Evolutionary conservation across 2,329 filamentous ascomycete genomes (phyloP).

Genomic region (Zymoseptoria ardabiliae): DNA sequence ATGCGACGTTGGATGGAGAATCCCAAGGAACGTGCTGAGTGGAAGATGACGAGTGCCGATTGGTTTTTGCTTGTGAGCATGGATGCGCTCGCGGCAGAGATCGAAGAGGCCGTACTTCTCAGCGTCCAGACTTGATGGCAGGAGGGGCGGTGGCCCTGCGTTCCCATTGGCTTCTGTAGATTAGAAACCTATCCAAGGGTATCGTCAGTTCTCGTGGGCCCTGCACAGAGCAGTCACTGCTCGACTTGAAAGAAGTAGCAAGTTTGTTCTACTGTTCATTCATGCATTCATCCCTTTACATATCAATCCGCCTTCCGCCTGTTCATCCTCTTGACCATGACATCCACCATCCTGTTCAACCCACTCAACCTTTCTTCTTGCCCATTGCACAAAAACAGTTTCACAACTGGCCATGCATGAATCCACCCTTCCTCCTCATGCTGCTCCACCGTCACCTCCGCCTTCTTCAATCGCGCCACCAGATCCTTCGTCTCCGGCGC

Average conservation of each 20-base stretch:
- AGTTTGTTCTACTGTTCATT: neutral
- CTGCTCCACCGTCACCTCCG: conserved; percentile 48
- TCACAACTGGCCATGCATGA: conserved; percentile 76
- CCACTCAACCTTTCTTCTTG: conserved; percentile 42
- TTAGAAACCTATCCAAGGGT: neutral
- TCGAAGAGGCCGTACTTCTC: neutral
- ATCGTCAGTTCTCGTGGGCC: neutral
- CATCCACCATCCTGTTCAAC: conserved; percentile 37
- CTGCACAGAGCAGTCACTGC: too few species aligned
- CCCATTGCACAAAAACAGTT: conserved; percentile 47
- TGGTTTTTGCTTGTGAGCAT: neutral
- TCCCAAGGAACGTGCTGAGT: neutral
- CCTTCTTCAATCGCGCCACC: conserved; percentile 48
- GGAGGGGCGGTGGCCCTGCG: neutral
- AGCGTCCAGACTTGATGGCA: neutral
- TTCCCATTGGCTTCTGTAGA: neutral
- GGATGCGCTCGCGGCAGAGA: conserved; percentile 3
- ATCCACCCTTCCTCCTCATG: conserved; percentile 60
- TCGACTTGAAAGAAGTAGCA: neutral
- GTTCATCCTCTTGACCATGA: conserved; percentile 15
- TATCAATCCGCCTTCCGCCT: conserved; percentile 7
- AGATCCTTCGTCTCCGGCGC: conserved; percentile 60
- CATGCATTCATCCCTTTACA: neutral
- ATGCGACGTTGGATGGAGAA: neutral
- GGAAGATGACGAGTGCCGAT: neutral